Conservation (phyloP, 2,329 filamentous ascomycete species). For the Elsinoe necatrix region DNA sequence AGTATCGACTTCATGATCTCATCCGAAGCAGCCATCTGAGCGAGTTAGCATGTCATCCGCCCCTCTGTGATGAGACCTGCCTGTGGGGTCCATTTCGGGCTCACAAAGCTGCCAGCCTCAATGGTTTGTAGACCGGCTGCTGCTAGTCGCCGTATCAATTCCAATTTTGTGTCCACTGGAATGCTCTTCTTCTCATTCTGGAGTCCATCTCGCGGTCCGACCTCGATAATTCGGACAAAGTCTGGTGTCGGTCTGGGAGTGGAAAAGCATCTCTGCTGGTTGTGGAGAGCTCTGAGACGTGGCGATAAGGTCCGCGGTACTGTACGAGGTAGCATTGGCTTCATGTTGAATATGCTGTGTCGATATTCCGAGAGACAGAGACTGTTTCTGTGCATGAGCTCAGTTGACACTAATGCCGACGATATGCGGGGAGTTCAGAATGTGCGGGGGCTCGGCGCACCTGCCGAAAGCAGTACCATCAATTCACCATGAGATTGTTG, state of each 20-base stretch:
- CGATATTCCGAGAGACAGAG: background rate
- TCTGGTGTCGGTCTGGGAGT: slow-evolving; percentile 27
- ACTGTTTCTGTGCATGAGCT: background rate
- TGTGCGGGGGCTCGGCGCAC: slow-evolving; percentile 6
- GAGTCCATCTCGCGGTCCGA: slow-evolving; percentile 76
- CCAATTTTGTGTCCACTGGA: slow-evolving; percentile 63
- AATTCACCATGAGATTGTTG: too few species aligned
- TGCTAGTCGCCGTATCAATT: slow-evolving; percentile 62
- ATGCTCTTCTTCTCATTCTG: slow-evolving; percentile 74
- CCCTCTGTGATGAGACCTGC: slow-evolving; percentile 32
- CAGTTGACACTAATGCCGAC: background rate
- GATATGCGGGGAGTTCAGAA: slow-evolving; percentile 5
- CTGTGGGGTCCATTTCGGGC: slow-evolving; percentile 79
- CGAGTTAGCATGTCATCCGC: background rate
- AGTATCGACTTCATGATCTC: slow-evolving; percentile 65
- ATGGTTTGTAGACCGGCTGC: slow-evolving; percentile 63
- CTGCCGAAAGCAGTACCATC: background rate
- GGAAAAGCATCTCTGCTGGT: slow-evolving; percentile 21
- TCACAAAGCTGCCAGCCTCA: slow-evolving; percentile 74
- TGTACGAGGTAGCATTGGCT: slow-evolving; percentile 2
- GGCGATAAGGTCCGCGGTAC: slow-evolving; percentile 1
- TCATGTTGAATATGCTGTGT: background rate
- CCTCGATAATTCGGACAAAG: slow-evolving; percentile 61
- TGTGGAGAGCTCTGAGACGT: background rate
- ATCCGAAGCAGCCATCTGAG: slow-evolving; percentile 68